Percentiles rank a stretch among this genome's conserved stretches.
These are phyloP conservation scores for Ustilago lituana DNA, from an alignment of 1,284 basidiomycete genomes.

Conservation along the genomic window DNA sequence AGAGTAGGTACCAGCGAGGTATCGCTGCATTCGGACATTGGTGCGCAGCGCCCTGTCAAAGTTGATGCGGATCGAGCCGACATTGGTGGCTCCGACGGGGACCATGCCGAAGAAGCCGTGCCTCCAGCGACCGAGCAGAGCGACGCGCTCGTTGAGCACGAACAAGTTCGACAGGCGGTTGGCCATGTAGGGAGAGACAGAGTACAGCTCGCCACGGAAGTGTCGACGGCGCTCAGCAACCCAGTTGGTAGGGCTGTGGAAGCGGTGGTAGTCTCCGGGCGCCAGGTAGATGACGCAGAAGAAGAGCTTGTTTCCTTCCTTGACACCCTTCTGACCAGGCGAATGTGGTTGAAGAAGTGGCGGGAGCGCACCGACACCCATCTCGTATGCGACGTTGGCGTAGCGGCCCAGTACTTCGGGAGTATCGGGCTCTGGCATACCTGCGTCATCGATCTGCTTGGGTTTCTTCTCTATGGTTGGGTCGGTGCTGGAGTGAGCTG, in stretches of 20 bases:
- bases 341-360: conserved; percentile 58
- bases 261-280: conserved; percentile 97
- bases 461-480: conserved; percentile 61
- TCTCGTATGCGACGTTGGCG: conserved; percentile 65
- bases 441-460: conserved; percentile 63
- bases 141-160: conserved; percentile 96
- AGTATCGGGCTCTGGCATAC: conserved; percentile 63
- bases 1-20: conserved; percentile 79
- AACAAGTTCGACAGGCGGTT: conserved; percentile 91
- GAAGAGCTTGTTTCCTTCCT: conserved; percentile 80
- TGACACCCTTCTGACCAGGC: conserved; percentile 47
- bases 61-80: conserved; percentile 94
- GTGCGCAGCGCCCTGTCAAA: conserved; percentile 81
- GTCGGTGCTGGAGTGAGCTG: conserved; percentile 55
- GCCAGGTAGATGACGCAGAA: conserved; percentile 97
- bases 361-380: conserved; percentile 62
- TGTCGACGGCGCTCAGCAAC: conserved; percentile 95
- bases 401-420: conserved; percentile 64
- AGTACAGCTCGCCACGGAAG: conserved; percentile 96
- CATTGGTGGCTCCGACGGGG: conserved; percentile 97
- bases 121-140: conserved; percentile 93
- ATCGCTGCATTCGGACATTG: conserved; percentile 57
- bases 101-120: conserved; percentile 97
- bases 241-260: conserved; percentile 95
- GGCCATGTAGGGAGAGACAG: conserved; percentile 95